phyloP scores from a whole-genome alignment of 495 filamentous ascomycete species.

The Hypoxylon rickii region DNA sequence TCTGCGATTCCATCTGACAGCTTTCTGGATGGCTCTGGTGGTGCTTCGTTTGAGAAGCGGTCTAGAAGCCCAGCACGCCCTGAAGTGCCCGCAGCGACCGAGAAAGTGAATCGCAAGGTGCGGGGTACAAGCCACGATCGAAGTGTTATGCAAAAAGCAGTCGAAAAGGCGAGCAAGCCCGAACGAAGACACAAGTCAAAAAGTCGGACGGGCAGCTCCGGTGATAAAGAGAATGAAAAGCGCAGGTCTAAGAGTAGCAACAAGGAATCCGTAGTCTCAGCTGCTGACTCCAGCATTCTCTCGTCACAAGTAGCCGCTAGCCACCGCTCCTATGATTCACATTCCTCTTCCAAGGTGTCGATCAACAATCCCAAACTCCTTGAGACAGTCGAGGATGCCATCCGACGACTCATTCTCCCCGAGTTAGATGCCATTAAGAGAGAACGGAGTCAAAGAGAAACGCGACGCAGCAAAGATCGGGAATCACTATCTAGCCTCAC shows the following conservation, averaged over 20 bases:
- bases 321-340: slow-evolving; percentile 71
- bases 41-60: slow-evolving; percentile 39
- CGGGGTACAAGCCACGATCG: slow-evolving; percentile 48
- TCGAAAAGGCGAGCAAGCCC: slow-evolving; percentile 42
- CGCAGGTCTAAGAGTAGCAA: slow-evolving; percentile 65
- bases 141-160: slow-evolving; percentile 36
- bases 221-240: slow-evolving; percentile 65
- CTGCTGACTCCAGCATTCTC: slow-evolving; percentile 72
- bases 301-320: slow-evolving; percentile 73
- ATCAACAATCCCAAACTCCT: slow-evolving; percentile 96
- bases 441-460: slow-evolving; percentile 70
- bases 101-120: slow-evolving; percentile 52
- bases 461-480: slow-evolving; percentile 53
- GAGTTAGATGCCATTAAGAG: slow-evolving; percentile 90
- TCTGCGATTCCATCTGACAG: slow-evolving; percentile 90
- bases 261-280: slow-evolving; percentile 64
- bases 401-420: slow-evolving; percentile 86
- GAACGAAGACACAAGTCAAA: slow-evolving; percentile 60
- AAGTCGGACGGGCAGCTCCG: slow-evolving; percentile 64
- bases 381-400: slow-evolving; percentile 94
- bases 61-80: slow-evolving; percentile 43
- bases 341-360: slow-evolving; percentile 79
- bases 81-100: slow-evolving; percentile 49
- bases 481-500: slow-evolving; percentile 62
- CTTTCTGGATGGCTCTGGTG: slow-evolving; percentile 73